These are phyloP conservation scores for Populus tomentosa DNA, from an alignment of 441 rosid genomes.

Conservation along the genomic window DNA sequence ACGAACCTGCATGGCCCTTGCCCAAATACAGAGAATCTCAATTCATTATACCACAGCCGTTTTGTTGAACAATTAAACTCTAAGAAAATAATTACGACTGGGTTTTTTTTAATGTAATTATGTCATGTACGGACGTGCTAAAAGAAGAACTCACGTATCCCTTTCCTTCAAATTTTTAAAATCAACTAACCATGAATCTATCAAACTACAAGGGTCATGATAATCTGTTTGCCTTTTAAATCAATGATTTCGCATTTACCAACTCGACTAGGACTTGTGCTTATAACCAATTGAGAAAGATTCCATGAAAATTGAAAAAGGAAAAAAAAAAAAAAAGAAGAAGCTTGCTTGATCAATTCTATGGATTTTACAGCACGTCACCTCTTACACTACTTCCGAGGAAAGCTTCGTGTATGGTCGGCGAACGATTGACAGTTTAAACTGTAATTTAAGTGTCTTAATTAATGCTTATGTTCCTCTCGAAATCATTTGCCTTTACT, in stretches of 20 bases:
- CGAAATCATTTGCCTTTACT: background rate
- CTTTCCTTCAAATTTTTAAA: background rate
- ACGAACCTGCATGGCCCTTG: no score
- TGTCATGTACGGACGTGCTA: background rate
- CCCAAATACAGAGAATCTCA: no score
- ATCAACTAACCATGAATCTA: background rate
- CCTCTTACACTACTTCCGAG: background rate
- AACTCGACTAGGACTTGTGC: no score
- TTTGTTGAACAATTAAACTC: background rate
- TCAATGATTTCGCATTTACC: no score
- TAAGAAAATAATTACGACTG: background rate
- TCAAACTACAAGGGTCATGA: background rate
- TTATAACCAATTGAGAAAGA: no score
- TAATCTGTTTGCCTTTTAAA: no score
- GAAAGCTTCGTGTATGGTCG: background rate
- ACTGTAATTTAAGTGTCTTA: background rate
- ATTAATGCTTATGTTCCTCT: background rate
- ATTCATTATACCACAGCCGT: no score
- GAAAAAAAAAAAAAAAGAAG: no score
- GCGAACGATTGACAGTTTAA: background rate
- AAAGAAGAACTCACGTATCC: background rate
- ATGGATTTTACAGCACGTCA: background rate
- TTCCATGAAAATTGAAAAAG: background rate
- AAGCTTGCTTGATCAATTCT: background rate
- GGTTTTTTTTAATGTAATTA: background rate